Conservation (phyloP, 257 asterid species). For the Solanum pimpinellifolium region DNA sequence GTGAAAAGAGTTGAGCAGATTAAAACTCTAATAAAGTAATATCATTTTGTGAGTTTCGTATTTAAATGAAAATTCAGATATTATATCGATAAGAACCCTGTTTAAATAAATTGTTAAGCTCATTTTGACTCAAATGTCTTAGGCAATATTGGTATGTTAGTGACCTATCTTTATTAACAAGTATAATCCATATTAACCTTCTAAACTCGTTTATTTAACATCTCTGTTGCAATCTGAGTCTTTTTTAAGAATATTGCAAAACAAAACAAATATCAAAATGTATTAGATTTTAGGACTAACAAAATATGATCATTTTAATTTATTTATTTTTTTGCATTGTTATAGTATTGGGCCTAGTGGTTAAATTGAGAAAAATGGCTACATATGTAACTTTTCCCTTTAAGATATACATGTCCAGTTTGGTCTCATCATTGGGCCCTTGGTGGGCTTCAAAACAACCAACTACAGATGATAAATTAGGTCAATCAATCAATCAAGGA, state of each 20-base stretch:
- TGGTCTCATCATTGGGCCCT: background rate
- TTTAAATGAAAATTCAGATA: no score
- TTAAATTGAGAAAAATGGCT: no score
- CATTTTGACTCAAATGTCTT: background rate
- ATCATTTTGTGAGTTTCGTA: no score
- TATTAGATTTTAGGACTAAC: background rate
- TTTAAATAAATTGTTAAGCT: background rate
- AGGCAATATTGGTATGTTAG: no score
- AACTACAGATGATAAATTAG: background rate
- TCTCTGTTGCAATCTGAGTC: background rate
- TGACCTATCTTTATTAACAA: background rate
- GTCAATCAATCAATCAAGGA: background rate
- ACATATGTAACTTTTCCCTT: no score
- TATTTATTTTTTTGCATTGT: no score
- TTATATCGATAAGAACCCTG: no score
- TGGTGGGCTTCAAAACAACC: background rate
- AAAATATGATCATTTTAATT: background rate
- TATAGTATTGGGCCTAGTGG: background rate
- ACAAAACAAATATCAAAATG: no score
- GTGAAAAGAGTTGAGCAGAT: no score
- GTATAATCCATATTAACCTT: background rate
- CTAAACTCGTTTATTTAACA: background rate
- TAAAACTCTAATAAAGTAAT: no score
- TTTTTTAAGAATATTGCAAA: no score
- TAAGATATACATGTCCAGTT: background rate